Evolutionary conservation across 148 eudicot species (phyloP).

Genomic region (Rhododendron kiyosumense): DNA sequence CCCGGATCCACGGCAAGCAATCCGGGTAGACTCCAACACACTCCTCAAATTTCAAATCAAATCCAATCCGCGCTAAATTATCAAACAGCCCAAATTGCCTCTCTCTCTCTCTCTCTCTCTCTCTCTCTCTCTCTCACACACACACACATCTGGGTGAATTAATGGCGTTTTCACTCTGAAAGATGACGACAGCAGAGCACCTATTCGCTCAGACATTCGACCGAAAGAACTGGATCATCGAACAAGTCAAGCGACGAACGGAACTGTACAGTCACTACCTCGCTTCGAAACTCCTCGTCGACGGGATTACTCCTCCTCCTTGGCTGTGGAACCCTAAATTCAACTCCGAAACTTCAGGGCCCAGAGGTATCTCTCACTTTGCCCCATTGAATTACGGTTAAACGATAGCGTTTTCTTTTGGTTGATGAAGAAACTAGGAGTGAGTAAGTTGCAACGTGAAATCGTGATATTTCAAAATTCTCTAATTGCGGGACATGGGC

Average conservation of each 20-base stretch:
- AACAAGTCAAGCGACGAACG: conserved; percentile 53
- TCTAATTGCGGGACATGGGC: too few relatives aligned
- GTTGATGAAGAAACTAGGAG: too few relatives aligned
- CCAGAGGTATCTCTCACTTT: background rate
- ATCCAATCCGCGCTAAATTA: too few relatives aligned
- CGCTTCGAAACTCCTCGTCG: conserved; percentile 61
- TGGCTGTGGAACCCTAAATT: conserved; percentile 49
- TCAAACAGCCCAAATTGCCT: too few relatives aligned
- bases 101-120: too few relatives aligned
- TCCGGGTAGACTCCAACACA: too few relatives aligned
- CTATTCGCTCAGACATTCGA: conserved; percentile 67
- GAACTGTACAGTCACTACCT: conserved; percentile 56
- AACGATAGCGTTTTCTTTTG: too few relatives aligned
- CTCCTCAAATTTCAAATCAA: too few relatives aligned
- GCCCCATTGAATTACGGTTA: conserved; percentile 35
- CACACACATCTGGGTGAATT: background rate
- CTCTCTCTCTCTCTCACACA: too few relatives aligned
- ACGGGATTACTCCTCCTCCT: conserved; percentile 65
- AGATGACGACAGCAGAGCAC: conserved; percentile 65
- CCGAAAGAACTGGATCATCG: conserved; percentile 48
- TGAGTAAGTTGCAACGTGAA: too few relatives aligned
- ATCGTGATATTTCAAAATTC: too few relatives aligned
- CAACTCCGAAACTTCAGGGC: background rate
- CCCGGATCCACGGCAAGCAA: too few relatives aligned
- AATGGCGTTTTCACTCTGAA: background rate